Evolutionary conservation across 1,139 yeast species (phyloP).

Genomic region (Kodamaea sp.): DNA sequence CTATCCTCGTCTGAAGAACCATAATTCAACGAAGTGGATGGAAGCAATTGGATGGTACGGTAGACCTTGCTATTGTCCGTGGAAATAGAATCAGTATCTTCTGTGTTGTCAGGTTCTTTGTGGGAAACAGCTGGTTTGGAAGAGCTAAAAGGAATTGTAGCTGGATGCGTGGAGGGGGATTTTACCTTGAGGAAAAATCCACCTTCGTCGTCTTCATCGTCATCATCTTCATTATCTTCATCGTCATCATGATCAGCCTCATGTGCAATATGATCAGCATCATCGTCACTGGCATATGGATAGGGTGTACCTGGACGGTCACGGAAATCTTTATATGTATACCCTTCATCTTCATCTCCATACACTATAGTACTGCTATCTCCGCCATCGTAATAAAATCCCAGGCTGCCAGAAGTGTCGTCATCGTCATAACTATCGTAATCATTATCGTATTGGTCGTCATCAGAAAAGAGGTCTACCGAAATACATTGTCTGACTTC

Average conservation of each 20-base stretch:
- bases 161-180: constrained; percentile 37
- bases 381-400: constrained; percentile 10
- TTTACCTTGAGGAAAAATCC: constrained; percentile 66
- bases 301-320: neutral
- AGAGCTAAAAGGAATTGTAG: constrained; percentile 20
- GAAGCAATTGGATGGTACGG: constrained; percentile 69
- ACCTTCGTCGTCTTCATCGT: constrained; percentile 62
- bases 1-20: constrained; percentile 74
- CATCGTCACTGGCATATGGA: constrained; percentile 11
- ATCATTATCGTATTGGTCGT: constrained; percentile 29
- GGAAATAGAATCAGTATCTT: constrained; percentile 30
- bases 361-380: constrained; percentile 1
- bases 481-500: constrained; percentile 92
- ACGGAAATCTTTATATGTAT: constrained; percentile 6
- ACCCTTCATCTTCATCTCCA: constrained; percentile 5
- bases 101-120: constrained; percentile 16
- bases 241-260: constrained; percentile 29
- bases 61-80: constrained; percentile 26
- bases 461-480: constrained; percentile 44
- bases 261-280: constrained; percentile 25
- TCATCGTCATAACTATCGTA: constrained; percentile 22
- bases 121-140: constrained; percentile 8
- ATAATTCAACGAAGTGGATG: constrained; percentile 79
- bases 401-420: constrained; percentile 5
- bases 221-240: constrained; percentile 42